Evolutionary conservation across 441 rosid species (phyloP).

Genomic region (Sinapis alba): DNA sequence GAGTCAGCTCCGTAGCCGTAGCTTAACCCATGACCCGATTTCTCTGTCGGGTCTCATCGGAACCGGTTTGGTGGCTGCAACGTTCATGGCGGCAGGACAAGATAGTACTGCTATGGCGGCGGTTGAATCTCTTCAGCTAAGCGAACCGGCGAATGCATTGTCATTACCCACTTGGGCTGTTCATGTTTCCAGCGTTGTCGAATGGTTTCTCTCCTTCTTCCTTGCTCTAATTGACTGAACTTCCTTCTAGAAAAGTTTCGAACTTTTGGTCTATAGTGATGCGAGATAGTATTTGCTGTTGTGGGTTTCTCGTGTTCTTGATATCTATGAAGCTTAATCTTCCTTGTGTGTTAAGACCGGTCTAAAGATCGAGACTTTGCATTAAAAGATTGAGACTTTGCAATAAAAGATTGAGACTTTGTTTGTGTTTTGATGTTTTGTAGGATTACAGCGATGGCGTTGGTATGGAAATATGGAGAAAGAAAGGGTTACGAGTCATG

Average conservation of each 20-base stretch:
- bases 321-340: conserved; percentile 12
- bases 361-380: conserved; percentile 11
- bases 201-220: conserved; percentile 51
- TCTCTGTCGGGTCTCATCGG: conserved; percentile 52
- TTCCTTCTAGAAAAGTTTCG: background rate
- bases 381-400: conserved; percentile 8
- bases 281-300: background rate
- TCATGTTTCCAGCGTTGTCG: conserved; percentile 86
- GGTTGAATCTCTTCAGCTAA: conserved; percentile 55
- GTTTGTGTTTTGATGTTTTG: conserved; percentile 3
- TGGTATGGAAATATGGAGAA: conserved; percentile 96
- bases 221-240: background rate
- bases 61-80: conserved; percentile 56
- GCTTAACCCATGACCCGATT: conserved; percentile 33
- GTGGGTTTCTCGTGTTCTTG: background rate
- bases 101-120: conserved; percentile 42
- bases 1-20: conserved; percentile 7
- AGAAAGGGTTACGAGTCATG: conserved; percentile 75
- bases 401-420: conserved; percentile 1
- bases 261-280: conserved; percentile 3
- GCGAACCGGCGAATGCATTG: conserved; percentile 81
- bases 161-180: conserved; percentile 91
- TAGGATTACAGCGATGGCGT: conserved; percentile 85
- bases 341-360: background rate
- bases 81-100: conserved; percentile 45